phyloP scores from a whole-genome alignment of 2,329 filamentous ascomycete species.

The Phialophora chinensis region DNA sequence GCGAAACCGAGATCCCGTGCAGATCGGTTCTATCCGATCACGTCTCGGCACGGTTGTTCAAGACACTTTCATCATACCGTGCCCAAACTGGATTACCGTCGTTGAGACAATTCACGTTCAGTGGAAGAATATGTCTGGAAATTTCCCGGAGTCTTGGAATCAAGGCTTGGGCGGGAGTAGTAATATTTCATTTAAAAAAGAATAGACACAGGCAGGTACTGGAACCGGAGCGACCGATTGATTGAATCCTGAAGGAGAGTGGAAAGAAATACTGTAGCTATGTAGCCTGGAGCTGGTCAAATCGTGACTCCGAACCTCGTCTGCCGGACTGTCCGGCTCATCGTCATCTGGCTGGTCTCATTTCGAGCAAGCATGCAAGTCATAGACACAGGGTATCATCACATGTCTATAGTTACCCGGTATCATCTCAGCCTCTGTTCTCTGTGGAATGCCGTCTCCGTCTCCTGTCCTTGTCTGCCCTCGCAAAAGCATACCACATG shows the following conservation, averaged over 20 bases:
- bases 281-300: too few relatives aligned
- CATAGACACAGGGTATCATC: background rate
- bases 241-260: too few relatives aligned
- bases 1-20: background rate
- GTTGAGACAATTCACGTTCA: too few relatives aligned
- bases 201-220: too few relatives aligned
- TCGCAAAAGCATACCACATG: conserved; percentile 22
- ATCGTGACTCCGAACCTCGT: too few relatives aligned
- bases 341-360: background rate
- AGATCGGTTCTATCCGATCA: background rate
- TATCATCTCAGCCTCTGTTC: background rate
- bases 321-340: too few relatives aligned
- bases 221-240: too few relatives aligned
- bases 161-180: background rate
- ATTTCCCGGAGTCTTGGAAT: background rate
- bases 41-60: background rate
- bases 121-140: background rate
- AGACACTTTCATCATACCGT: background rate
- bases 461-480: conserved; percentile 1
- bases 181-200: too few relatives aligned
- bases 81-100: background rate
- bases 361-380: background rate
- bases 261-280: too few relatives aligned
- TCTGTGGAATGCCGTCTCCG: conserved; percentile 1
- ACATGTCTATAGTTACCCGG: background rate